Conservation (phyloP, 1,284 basidiomycete genomes). For the Microbotryomycetes sp. region DNA sequence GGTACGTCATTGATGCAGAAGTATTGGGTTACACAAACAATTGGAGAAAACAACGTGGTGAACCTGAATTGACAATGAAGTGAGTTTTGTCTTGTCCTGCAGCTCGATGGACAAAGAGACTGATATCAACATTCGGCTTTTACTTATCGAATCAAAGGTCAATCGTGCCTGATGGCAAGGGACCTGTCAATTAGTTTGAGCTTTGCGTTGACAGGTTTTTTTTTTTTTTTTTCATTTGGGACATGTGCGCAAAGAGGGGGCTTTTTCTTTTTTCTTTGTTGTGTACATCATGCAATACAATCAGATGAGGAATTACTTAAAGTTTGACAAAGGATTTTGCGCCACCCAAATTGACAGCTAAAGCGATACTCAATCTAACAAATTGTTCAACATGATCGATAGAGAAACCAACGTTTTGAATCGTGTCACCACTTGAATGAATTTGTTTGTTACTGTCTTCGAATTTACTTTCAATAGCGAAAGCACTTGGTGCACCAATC, state of each 20-base stretch:
- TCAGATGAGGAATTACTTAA: no score
- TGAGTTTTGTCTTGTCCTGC: no score
- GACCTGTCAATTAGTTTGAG: no score
- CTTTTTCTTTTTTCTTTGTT: no score
- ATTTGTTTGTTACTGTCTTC: conserved; percentile 46
- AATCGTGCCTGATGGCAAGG: neutral
- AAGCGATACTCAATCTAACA: conserved; percentile 16
- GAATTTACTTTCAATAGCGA: conserved; percentile 38
- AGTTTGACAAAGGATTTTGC: no score
- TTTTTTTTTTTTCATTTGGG: no score
- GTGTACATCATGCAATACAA: no score
- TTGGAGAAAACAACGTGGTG: conserved; percentile 68
- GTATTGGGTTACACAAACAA: conserved; percentile 46
- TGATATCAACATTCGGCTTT: neutral
- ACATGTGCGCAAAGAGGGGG: no score
- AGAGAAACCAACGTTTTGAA: conserved; percentile 79
- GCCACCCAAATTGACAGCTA: conserved; percentile 25
- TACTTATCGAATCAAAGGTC: neutral
- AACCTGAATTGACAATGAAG: conserved; percentile 51
- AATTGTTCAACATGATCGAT: conserved; percentile 49
- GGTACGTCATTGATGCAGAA: conserved; percentile 41
- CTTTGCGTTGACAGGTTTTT: no score
- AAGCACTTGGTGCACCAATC: conserved; percentile 42
- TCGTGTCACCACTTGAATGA: conserved; percentile 71
- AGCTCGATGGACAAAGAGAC: no score